phyloP scores from a whole-genome alignment of 2,329 filamentous ascomycete species.

The Ceratocystis cubensis region DNA sequence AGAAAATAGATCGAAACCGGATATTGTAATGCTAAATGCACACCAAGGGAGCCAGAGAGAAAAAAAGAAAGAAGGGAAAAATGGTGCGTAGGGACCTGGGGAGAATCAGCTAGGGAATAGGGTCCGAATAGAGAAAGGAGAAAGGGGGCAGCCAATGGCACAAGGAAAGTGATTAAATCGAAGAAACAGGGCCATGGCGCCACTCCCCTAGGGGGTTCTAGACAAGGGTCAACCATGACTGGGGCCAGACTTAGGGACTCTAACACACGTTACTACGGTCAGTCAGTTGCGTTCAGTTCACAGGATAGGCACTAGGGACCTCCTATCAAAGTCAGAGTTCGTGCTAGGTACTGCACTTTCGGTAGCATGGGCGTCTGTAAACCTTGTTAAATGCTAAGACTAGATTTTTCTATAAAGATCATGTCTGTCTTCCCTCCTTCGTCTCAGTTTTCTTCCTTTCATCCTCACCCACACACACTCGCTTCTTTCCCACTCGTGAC shows the following conservation, averaged over 20 bases:
- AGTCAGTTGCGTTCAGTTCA: background rate
- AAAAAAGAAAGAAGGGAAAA: background rate
- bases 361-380: conserved; percentile 21
- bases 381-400: conserved; percentile 1
- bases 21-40: background rate
- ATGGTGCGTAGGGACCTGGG: background rate
- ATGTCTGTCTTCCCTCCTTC: conserved; percentile 29
- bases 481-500: conserved; percentile 17
- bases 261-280: background rate
- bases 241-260: background rate
- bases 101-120: conserved; percentile 1
- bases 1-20: background rate
- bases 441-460: conserved; percentile 25
- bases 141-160: conserved; percentile 6
- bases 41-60: background rate
- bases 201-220: background rate
- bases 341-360: conserved; percentile 16
- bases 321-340: background rate
- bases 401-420: conserved; percentile 36
- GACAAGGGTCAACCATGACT: background rate
- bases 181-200: conserved; percentile 6
- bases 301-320: background rate
- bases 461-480: conserved; percentile 41
- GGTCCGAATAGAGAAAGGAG: background rate
- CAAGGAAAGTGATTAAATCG: background rate